Evolutionary conservation across 306 rosid genomes (phyloP).

Genomic region (Myrica gale): DNA sequence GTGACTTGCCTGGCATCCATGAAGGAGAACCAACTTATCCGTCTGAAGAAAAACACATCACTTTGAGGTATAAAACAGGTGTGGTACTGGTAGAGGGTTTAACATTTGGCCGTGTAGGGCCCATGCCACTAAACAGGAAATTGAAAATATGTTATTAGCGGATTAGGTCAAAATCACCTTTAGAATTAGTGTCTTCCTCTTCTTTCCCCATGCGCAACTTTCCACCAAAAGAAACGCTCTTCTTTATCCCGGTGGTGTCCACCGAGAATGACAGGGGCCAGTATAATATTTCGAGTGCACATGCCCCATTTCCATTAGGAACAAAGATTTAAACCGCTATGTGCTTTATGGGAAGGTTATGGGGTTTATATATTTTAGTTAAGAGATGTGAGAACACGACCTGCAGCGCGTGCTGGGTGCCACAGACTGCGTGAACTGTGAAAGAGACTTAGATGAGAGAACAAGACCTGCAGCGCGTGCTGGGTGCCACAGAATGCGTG

Average conservation of each 20-base stretch:
- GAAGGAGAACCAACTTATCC: neutral
- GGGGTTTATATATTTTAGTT: constrained; percentile 10
- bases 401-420: constrained; percentile 34
- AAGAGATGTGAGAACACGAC: neutral
- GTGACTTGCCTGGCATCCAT: neutral
- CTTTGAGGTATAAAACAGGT: neutral
- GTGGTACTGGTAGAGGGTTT: neutral
- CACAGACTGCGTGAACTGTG: constrained; percentile 20
- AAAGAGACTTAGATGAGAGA: neutral
- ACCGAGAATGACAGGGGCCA: constrained; percentile 4
- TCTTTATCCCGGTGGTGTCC: neutral
- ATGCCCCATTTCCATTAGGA: constrained; percentile 19
- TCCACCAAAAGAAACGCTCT: constrained; percentile 20
- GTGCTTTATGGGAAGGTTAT: constrained; percentile 5
- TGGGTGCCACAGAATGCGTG: constrained; percentile 19
- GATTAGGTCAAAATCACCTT: constrained; percentile 36
- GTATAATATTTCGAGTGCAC: constrained; percentile 26
- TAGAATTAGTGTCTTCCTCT: constrained; percentile 32
- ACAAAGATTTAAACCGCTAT: neutral
- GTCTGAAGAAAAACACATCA: too few relatives aligned
- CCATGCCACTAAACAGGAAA: constrained; percentile 19
- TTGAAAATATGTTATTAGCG: constrained; percentile 9
- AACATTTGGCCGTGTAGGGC: neutral
- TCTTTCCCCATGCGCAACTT: constrained; percentile 33
- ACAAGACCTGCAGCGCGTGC: constrained; percentile 34